Conservation (phyloP, 805 yeast genomes). For the Wickerhamomyces hampshirensis region DNA sequence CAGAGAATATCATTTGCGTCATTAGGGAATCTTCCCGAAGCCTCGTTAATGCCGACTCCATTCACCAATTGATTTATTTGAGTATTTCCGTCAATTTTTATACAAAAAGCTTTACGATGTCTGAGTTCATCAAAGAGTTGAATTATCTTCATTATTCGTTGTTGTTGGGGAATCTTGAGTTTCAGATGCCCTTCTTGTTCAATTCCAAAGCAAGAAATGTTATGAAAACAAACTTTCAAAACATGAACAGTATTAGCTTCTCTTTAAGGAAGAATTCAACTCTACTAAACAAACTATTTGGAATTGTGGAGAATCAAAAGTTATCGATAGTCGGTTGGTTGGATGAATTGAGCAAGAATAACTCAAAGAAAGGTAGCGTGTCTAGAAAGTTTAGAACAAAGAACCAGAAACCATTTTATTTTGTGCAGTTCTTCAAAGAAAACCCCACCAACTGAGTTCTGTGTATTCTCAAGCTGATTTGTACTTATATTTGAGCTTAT, state of each 20-base stretch:
- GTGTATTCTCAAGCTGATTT: slow-evolving; percentile 8
- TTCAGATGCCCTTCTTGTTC: slow-evolving; percentile 30
- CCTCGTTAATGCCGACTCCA: slow-evolving; percentile 3
- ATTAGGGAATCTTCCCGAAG: slow-evolving; percentile 4
- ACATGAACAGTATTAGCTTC: slow-evolving; percentile 25
- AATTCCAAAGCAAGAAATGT: slow-evolving; percentile 21
- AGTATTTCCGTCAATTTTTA: slow-evolving; percentile 8
- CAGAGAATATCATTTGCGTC: slow-evolving; percentile 4
- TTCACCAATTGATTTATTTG: slow-evolving; percentile 3
- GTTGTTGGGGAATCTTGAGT: slow-evolving; percentile 25
- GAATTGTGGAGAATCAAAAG: slow-evolving; percentile 3
- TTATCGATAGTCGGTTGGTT: not conserved
- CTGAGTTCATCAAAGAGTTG: slow-evolving; percentile 2
- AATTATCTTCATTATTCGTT: slow-evolving; percentile 9
- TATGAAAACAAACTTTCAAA: slow-evolving; percentile 18
- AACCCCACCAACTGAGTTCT: not conserved
- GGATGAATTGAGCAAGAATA: not conserved
- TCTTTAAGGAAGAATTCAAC: slow-evolving; percentile 20
- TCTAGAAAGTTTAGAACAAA: not conserved
- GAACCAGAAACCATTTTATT: not conserved
- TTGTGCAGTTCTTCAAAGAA: not conserved
- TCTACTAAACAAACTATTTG: slow-evolving; percentile 18
- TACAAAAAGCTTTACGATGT: slow-evolving; percentile 1
- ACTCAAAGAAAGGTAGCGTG: not conserved
- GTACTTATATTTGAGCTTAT: slow-evolving; percentile 13